Evolutionary conservation across 805 yeast genomes (phyloP).

Genomic region (Yueomyces sp.): DNA sequence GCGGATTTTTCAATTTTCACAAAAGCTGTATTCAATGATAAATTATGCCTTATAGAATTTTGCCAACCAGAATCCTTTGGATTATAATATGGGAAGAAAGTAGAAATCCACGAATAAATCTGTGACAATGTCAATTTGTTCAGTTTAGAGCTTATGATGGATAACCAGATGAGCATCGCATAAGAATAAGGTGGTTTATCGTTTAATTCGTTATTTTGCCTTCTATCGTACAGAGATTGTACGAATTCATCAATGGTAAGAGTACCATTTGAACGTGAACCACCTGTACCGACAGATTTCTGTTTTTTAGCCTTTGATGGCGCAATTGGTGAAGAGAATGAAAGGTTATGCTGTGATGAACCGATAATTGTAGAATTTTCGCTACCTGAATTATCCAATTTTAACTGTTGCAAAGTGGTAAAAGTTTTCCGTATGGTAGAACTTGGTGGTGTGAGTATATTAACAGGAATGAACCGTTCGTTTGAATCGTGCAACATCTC

Average conservation of each 20-base stretch:
- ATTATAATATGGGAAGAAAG: constrained; percentile 67
- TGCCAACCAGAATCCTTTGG: constrained; percentile 90
- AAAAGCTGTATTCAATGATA: constrained; percentile 88
- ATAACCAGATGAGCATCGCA: constrained; percentile 87
- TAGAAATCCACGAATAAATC: constrained; percentile 84
- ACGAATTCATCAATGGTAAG: constrained; percentile 19
- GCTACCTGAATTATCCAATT: background rate
- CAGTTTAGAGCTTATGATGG: constrained; percentile 67
- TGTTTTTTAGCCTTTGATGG: constrained; percentile 17
- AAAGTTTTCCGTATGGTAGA: constrained; percentile 12
- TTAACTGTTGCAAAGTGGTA: background rate
- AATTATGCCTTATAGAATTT: constrained; percentile 86
- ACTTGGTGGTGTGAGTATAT: constrained; percentile 19
- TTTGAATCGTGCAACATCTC: background rate
- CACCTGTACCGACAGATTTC: constrained; percentile 10
- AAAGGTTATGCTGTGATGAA: background rate
- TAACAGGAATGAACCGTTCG: background rate
- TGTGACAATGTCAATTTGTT: constrained; percentile 63
- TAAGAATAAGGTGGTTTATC: constrained; percentile 83
- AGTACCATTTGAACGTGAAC: constrained; percentile 19
- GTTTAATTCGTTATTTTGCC: constrained; percentile 2
- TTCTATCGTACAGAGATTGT: constrained; percentile 12
- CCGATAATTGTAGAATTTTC: background rate
- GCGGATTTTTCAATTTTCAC: constrained; percentile 75
- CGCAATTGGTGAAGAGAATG: constrained; percentile 21